Evolutionary conservation across 1,284 basidiomycete species (phyloP), one percentile per base, ranked within the genome.

Genomic region (Ustilago xerochloae): DNA sequence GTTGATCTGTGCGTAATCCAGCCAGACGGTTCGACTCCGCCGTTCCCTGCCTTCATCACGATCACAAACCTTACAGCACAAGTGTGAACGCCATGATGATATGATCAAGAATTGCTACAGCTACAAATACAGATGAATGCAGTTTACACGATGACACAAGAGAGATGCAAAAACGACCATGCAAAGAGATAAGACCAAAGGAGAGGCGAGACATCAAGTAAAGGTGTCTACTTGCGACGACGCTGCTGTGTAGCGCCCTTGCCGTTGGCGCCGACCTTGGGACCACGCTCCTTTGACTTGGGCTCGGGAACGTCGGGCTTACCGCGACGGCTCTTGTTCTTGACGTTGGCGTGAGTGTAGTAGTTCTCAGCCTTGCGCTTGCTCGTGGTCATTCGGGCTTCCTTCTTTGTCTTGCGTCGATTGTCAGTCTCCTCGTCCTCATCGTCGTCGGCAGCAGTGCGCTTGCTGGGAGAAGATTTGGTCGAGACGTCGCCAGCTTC

Each of bases 341-440:
- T 84, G 64, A 84, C 82, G 62, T 85, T 85, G 62, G 84, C 84
- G 55, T 81, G 72, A 15, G 83, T 84, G 87, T 93, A 97, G 87
- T 94, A 99, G 87, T 98, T 98, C 63, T 89, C 88, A 16, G 93
- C 90, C 86, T 93, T 95, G 87, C 90, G 91, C 91, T 84, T 84
- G 62, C 58, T 72, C 24, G 82, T 84, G 24, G 65, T 83, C 75
- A 82, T 77, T 12, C 81, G 78, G 18, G 61, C 28, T 29, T 63
- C 78, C 56, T 84, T 83, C 56, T 72, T 76, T 45, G 58, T 56
- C 62, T 77, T 74, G 20, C 51, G 63, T 22, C 60, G 67, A n/a
- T 48, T 46, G 41, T 75, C 68, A 20, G 49, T 32, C 12, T 59
- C 52, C 39, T 59, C 46, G 26, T 80, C 79, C 13, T 80, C 79